phyloP scores from a whole-genome alignment of 768 basidiomycete species.

The Mycena maculata region DNA sequence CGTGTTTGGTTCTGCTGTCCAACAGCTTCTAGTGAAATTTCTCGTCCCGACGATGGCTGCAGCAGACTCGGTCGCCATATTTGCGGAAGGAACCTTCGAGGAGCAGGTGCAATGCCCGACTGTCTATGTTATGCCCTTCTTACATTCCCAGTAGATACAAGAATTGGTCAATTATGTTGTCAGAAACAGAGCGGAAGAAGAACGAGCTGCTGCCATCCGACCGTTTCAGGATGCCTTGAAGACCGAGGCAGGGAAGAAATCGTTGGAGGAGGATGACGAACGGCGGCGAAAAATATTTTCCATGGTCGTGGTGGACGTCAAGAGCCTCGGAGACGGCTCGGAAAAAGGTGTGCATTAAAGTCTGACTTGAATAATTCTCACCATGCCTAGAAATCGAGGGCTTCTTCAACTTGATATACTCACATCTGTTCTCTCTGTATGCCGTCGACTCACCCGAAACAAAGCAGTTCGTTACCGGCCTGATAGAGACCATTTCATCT shows the following conservation, averaged over 20 bases:
- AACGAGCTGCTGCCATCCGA: conserved; percentile 68
- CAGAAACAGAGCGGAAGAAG: conserved; percentile 74
- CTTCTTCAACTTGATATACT: conserved; percentile 86
- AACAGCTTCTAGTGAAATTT: conserved; percentile 39
- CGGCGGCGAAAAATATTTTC: conserved; percentile 67
- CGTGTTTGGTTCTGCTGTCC: conserved; percentile 52
- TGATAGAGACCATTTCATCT: conserved; percentile 67
- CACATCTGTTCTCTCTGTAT: conserved; percentile 76
- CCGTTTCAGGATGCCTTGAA: conserved; percentile 74
- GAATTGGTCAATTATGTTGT: conserved; percentile 84
- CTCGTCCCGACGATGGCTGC: conserved; percentile 58
- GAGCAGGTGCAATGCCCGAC: conserved; percentile 71
- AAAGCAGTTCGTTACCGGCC: conserved; percentile 58
- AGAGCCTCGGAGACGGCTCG: conserved; percentile 77
- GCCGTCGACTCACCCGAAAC: conserved; percentile 65
- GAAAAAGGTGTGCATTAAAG: conserved; percentile 70
- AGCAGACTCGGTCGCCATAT: conserved; percentile 84
- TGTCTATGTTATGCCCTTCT: conserved; percentile 1
- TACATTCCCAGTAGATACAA: conserved; percentile 62
- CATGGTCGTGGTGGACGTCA: conserved; percentile 70
- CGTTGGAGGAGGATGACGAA: conserved; percentile 65
- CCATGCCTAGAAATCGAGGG: conserved; percentile 77
- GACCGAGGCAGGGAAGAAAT: conserved; percentile 61
- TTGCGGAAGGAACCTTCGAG: conserved; percentile 89
- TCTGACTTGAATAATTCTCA: conserved; percentile 5